Conservation (phyloP, 768 basidiomycete genomes). For the Rhodotorula kratochvilovae region DNA sequence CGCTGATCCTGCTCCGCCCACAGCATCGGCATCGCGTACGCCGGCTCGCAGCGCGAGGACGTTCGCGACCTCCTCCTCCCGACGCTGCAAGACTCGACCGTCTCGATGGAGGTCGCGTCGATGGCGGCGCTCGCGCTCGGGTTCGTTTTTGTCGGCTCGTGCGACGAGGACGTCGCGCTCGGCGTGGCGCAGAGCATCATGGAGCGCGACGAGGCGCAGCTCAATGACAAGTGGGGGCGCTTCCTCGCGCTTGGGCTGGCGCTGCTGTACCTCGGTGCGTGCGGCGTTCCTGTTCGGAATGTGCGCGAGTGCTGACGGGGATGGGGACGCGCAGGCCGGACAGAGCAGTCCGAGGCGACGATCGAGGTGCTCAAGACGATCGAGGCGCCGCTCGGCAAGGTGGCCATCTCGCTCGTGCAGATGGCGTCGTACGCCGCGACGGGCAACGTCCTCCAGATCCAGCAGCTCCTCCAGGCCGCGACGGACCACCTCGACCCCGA, state of each 20-base stretch:
- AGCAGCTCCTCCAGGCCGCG: conserved; percentile 85
- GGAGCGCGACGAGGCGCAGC: conserved; percentile 65
- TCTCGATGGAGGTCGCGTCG: conserved; percentile 82
- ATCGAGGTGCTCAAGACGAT: conserved; percentile 89
- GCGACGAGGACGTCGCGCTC: conserved; percentile 83
- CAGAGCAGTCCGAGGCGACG: conserved; percentile 89
- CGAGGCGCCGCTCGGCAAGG: conserved; percentile 83
- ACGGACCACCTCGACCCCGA: conserved; percentile 74
- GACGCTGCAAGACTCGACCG: conserved; percentile 69
- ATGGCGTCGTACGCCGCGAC: conserved; percentile 92
- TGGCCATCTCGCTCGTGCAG: conserved; percentile 85
- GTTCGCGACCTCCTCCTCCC: conserved; percentile 72
- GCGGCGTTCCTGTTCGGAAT: not conserved
- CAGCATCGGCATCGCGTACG: conserved; percentile 85
- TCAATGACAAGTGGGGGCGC: conserved; percentile 89
- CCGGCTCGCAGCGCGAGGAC: conserved; percentile 86
- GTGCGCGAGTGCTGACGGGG: not conserved
- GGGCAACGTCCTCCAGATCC: conserved; percentile 88
- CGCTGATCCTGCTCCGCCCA: not conserved
- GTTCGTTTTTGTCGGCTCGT: conserved; percentile 92
- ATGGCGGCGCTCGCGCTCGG: conserved; percentile 83
- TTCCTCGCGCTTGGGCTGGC: conserved; percentile 87
- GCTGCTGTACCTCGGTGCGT: conserved; percentile 79
- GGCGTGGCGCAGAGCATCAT: conserved; percentile 78
- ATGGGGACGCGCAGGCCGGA: conserved; percentile 59